Evolutionary conservation across 345 rosid species (phyloP).

Genomic region (Pugionium dolabratum): DNA sequence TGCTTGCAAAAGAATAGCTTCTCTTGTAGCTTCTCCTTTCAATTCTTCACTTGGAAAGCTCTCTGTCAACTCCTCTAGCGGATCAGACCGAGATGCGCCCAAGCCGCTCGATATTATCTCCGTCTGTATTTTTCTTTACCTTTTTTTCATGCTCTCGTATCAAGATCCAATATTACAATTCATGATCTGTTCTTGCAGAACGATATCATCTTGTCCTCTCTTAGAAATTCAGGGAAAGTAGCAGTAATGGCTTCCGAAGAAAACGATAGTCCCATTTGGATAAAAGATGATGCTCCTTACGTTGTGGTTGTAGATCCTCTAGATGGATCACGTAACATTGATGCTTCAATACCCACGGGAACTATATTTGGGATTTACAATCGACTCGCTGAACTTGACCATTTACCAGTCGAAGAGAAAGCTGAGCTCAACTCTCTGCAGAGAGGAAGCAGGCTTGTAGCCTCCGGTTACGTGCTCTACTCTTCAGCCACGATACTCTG

Average conservation of each 20-base stretch:
- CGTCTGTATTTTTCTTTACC: constrained; percentile 41
- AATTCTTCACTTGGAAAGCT: constrained; percentile 64
- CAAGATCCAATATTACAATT: constrained; percentile 11
- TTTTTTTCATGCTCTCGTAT: constrained; percentile 15
- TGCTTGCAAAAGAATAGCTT: constrained; percentile 89
- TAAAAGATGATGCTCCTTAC: constrained; percentile 67
- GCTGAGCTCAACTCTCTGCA: constrained; percentile 76
- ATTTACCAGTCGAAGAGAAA: constrained; percentile 67
- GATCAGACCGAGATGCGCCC: constrained; percentile 70
- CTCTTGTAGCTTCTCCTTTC: constrained; percentile 88
- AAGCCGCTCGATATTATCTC: constrained; percentile 86
- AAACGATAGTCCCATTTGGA: constrained; percentile 74
- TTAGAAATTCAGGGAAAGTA: constrained; percentile 79
- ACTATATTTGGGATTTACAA: constrained; percentile 80
- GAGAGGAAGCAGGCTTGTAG: constrained; percentile 73
- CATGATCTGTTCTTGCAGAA: constrained; percentile 50
- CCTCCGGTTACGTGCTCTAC: constrained; percentile 85
- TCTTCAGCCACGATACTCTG: constrained; percentile 91
- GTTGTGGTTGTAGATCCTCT: constrained; percentile 91
- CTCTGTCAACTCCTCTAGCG: constrained; percentile 40
- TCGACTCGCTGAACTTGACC: constrained; percentile 74
- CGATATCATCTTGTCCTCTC: constrained; percentile 73
- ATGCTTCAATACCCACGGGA: constrained; percentile 90
- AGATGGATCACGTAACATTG: constrained; percentile 91
- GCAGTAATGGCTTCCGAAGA: constrained; percentile 97